Base-by-base conservation (phyloP, 331 rosid genomes). In the Quercus phellos region DNA sequence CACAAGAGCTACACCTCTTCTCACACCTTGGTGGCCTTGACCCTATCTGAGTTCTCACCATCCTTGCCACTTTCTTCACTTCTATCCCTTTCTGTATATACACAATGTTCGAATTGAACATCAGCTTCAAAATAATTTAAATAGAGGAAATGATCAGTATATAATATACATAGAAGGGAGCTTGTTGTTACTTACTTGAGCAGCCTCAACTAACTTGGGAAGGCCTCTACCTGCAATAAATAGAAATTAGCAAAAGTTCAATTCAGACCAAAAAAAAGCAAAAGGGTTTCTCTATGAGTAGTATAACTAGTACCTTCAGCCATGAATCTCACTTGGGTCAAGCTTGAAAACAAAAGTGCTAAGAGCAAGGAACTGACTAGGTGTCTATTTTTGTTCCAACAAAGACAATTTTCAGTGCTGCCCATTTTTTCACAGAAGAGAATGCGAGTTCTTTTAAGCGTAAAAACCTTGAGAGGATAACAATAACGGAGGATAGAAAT, bases 21-120 rank as follows among this genome's bases (percentile, higher is more conserved):
- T 76, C 89, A 81, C 98, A 94, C 72, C 70, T 82, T 2, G 97
- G 98, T 6, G 96, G 98, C 24, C 85, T 82, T 72, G 97, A 94
- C 55, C 98, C 97, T 81, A 90, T 84, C 55, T 67, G 87, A 30
- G 75, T 18, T 68, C 73, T 79, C 16, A 12, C 55, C 66, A 51
- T 84, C 80, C 72, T 14, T 13, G 61, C 82, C 26, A 56, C 60
- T 55, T 59, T 82, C 26, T 59, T 38, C 55, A 61, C 86, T 55
- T 76, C 72, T 68, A 73, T 26, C 29, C 76, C 85, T 67, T 81
- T 58, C 90, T 84, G 61, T 79, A 55, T 82, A 56, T 79, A 61
- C 14, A 26, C 2, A 61, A 17, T 59, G 12, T 30, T 66, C 16
- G 10, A 34, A 72, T 68, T 55, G 21, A 7, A 32, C 3, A 50